Evolutionary conservation across 2,329 filamentous ascomycete species (phyloP).

Genomic region (Alternaria gaisen): DNA sequence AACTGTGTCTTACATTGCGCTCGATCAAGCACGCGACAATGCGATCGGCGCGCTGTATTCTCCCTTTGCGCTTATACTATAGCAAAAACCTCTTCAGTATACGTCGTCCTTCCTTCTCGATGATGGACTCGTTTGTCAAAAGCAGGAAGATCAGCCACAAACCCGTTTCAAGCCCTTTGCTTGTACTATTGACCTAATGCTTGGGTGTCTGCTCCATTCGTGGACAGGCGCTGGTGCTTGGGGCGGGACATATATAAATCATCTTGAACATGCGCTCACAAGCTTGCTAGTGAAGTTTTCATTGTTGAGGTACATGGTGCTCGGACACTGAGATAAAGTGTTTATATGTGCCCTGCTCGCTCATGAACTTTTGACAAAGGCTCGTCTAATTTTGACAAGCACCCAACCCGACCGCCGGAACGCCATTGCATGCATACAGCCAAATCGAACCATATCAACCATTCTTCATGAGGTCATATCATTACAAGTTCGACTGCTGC

Average conservation of each 20-base stretch:
- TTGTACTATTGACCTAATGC: conserved; percentile 42
- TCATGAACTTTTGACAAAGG: conserved; percentile 24
- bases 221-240: conserved; percentile 34
- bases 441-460: conserved; percentile 24
- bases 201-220: conserved; percentile 31
- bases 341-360: conserved; percentile 13
- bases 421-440: conserved; percentile 51
- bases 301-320: conserved; percentile 15
- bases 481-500: conserved; percentile 51
- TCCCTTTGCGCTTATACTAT: not conserved
- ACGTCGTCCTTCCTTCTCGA: conserved; percentile 42
- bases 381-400: conserved; percentile 17
- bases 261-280: not conserved
- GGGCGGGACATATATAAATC: conserved; percentile 19
- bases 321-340: conserved; percentile 9
- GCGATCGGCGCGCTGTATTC: not conserved
- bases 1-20: not conserved
- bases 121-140: conserved; percentile 47
- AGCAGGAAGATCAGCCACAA: conserved; percentile 35
- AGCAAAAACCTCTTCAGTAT: conserved; percentile 41
- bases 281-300: conserved; percentile 9
- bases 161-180: conserved; percentile 25
- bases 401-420: conserved; percentile 40
- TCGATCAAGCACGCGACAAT: not conserved
- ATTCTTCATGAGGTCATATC: conserved; percentile 26